Percentiles rank a stretch among this genome's conserved stretches.
Conservation (phyloP, 2,329 filamentous ascomycete species). For the Botrytis hyacinthi region DNA sequence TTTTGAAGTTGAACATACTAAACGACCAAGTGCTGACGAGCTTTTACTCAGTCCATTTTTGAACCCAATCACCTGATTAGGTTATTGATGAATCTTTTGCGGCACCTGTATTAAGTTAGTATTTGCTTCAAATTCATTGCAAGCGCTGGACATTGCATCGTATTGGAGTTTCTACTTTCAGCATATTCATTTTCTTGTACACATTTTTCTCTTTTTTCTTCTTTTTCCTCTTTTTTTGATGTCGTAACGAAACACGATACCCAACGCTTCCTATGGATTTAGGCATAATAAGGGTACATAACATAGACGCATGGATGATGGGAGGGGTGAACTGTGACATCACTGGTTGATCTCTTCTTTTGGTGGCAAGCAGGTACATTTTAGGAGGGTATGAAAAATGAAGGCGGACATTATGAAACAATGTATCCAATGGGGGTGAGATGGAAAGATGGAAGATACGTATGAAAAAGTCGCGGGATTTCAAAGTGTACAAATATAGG, state of each 20-base stretch:
- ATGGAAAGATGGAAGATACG: conserved; percentile 1
- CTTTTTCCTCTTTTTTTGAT: conserved; percentile 18
- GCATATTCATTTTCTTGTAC: conserved; percentile 23
- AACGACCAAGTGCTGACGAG: conserved; percentile 88
- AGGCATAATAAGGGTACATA: conserved; percentile 21
- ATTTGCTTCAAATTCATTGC: conserved; percentile 26
- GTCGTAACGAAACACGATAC: conserved; percentile 24
- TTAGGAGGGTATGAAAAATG: background rate
- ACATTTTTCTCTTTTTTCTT: conserved; percentile 9
- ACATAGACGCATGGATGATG: conserved; percentile 19
- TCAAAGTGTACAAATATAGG: conserved; percentile 5
- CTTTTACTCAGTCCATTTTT: conserved; percentile 81
- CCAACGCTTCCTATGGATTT: conserved; percentile 17
- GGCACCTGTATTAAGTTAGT: conserved; percentile 17
- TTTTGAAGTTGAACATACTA: conserved; percentile 93
- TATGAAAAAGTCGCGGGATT: background rate
- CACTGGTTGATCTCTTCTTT: conserved; percentile 19
- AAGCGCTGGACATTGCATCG: conserved; percentile 32
- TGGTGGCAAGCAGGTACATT: conserved; percentile 11
- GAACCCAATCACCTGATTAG: conserved; percentile 59
- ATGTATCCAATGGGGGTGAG: conserved; percentile 9
- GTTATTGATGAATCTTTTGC: background rate
- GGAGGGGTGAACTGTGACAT: conserved; percentile 8
- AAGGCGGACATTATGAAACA: conserved; percentile 1
- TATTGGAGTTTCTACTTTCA: conserved; percentile 22